phyloP scores from a whole-genome alignment of 2,329 filamentous ascomycete species.

The Plectosphaerella cucumerina region DNA sequence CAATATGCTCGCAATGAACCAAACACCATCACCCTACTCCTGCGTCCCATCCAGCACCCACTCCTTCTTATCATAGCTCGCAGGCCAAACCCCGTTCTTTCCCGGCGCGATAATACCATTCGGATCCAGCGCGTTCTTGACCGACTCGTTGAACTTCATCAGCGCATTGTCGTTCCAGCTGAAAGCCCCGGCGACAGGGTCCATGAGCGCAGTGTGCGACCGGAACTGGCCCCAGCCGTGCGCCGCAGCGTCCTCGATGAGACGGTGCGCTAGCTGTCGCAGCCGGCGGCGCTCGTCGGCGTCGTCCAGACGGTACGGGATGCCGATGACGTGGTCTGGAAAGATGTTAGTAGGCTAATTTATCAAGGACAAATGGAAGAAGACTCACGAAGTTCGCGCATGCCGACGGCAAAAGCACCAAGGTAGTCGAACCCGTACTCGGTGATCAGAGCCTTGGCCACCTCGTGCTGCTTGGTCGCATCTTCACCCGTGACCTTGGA shows the following conservation, averaged over 20 bases:
- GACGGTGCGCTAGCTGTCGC: conserved; percentile 19
- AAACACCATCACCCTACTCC: neutral
- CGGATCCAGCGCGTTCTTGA: conserved; percentile 39
- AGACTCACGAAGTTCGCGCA: conserved; percentile 20
- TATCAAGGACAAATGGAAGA: neutral
- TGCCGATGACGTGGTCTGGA: conserved; percentile 46
- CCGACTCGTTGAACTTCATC: conserved; percentile 36
- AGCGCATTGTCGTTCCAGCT: conserved; percentile 34
- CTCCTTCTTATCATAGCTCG: conserved; percentile 15
- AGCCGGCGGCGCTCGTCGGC: conserved; percentile 27
- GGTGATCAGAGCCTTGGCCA: conserved; percentile 19
- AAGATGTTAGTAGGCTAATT: neutral
- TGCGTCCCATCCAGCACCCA: conserved; percentile 9
- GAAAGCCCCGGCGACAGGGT: conserved; percentile 38
- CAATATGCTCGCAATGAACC: neutral
- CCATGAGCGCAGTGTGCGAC: conserved; percentile 38
- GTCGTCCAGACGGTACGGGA: conserved; percentile 44
- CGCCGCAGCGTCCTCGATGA: conserved; percentile 32
- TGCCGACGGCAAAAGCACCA: conserved; percentile 22
- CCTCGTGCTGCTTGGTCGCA: conserved; percentile 25
- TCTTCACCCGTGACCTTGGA: conserved; percentile 27
- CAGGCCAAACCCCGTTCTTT: conserved; percentile 28
- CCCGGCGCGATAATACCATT: conserved; percentile 27
- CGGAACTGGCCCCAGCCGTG: conserved; percentile 39
- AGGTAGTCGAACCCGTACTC: conserved; percentile 24